Percentiles rank a stretch among this genome's conserved stretches.
These are phyloP conservation scores for Gracilariopsis chorda DNA, from an alignment of 23 red algal genomes.

Conservation along the genomic window DNA sequence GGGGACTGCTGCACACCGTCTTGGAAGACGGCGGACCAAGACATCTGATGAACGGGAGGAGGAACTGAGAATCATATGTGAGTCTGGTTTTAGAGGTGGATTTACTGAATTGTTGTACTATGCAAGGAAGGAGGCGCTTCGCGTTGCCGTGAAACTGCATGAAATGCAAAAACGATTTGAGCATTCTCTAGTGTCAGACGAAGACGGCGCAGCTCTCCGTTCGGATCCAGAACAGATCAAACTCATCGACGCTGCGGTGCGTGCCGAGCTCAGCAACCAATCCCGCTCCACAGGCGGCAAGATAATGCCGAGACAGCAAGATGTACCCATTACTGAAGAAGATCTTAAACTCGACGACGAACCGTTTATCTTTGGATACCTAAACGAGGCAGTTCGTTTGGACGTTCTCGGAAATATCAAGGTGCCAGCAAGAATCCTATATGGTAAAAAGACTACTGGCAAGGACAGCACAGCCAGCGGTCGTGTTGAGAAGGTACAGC, in stretches of 20 bases:
- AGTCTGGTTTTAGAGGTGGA: conserved; percentile 21
- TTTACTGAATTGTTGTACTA: conserved; percentile 9
- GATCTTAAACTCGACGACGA: conserved; percentile 19
- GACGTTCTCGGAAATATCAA: conserved; percentile 43
- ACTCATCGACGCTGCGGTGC: not conserved
- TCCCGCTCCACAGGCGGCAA: not conserved
- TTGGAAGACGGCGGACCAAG: not conserved
- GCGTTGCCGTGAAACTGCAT: not conserved
- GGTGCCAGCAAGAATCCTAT: conserved; percentile 20
- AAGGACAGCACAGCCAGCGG: not conserved
- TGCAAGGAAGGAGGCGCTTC: not conserved
- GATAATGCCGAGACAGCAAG: not conserved
- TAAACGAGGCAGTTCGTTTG: conserved; percentile 26
- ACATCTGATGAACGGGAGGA: not conserved
- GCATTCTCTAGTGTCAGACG: not conserved
- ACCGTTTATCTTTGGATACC: conserved; percentile 53
- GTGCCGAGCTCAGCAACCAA: not conserved
- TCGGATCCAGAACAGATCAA: not conserved
- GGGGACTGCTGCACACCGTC: not conserved
- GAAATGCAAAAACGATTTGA: conserved; percentile 27
- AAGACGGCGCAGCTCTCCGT: not conserved
- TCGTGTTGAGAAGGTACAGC: not conserved
- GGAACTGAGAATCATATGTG: conserved; percentile 13
- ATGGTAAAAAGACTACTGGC: not conserved
- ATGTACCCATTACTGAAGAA: not conserved